Evolutionary conservation across 768 basidiomycete genomes (phyloP), one percentile per base, ranked within the genome.

Genomic region (Rhodotorula taiwanensis): DNA sequence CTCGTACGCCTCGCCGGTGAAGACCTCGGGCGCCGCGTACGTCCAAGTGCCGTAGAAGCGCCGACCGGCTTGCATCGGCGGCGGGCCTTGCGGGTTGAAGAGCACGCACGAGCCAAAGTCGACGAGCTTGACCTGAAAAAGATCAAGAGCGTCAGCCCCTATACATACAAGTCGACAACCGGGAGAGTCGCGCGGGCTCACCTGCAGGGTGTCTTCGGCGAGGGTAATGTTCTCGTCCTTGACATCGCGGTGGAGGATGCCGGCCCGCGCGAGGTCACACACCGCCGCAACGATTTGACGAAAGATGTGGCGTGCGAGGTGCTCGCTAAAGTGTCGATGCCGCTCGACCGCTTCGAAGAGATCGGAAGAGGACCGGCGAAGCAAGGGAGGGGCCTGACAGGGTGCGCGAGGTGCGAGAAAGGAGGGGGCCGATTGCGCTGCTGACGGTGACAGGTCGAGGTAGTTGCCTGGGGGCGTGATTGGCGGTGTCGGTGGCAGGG

Each of bases 331-430:
- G 18, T 84, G 82, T 64, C 87, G 87, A 72, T 89, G 79, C 70
- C 87, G 86, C 76, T 97, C 92, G 49, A 94, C 91, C 73, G 87
- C 93, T 74, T 97, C 92, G 71, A 94, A 97, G 41, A 97, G 79
- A 75, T 97, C 92, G 73, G 61, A 62, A 1, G 61, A 63, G 14
- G 49, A 43, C 11, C 59, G 59, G 14, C 64, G 59, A 36, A 61
- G 42, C 30, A 61, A 14, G 0, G 64, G 64, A 2, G 59, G 55
- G 1, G 58, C 55, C 0, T 34, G 18, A 25, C 31, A 47, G 27
- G 15, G 47, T n/a, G n/a, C n/a, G n/a, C n/a, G 36, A 43, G 28
- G 43, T 10, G 36, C 21, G 34, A 60, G 10, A 18, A 48, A 25
- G n/a, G 55, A 21, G 10, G 25, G 42, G 36, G 21, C 3, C 21